These are phyloP conservation scores for Leccinum brunneo-olivaceum DNA, from an alignment of 1,284 basidiomycete species.

Conservation along the genomic window DNA sequence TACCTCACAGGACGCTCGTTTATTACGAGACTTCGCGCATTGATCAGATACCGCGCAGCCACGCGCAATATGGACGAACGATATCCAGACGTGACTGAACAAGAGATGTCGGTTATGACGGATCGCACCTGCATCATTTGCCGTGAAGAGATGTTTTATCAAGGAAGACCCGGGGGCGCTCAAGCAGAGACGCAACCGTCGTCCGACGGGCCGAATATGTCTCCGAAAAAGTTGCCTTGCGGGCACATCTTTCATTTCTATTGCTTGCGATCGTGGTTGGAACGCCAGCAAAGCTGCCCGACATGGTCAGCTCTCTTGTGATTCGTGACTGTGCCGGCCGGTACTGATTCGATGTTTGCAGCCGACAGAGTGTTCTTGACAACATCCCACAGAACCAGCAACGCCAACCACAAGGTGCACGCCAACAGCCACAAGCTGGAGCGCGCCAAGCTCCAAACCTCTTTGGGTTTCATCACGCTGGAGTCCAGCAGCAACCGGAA, in stretches of 20 bases:
- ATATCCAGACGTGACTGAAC: conserved; percentile 90
- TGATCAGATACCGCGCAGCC: conserved; percentile 88
- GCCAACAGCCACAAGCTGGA: conserved; percentile 32
- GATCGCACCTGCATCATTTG: conserved; percentile 98
- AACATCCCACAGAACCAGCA: conserved; percentile 30
- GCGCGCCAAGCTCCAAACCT: conserved; percentile 26
- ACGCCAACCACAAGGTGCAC: conserved; percentile 31
- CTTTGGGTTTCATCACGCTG: conserved; percentile 24
- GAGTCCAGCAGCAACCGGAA: conserved; percentile 26
- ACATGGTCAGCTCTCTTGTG: conserved; percentile 71
- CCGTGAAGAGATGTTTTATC: conserved; percentile 87
- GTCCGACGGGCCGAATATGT: conserved; percentile 80
- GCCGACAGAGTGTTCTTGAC: conserved; percentile 83
- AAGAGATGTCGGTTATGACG: conserved; percentile 73
- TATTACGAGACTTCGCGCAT: conserved; percentile 77
- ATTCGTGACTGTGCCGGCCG: conserved; percentile 3
- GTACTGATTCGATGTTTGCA: conserved; percentile 29
- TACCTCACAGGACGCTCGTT: conserved; percentile 93
- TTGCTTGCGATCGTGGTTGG: conserved; percentile 95
- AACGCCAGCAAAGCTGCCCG: conserved; percentile 92
- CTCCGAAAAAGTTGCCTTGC: conserved; percentile 93
- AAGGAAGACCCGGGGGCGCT: conserved; percentile 30
- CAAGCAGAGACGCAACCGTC: conserved; percentile 29
- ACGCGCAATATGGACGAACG: conserved; percentile 95
- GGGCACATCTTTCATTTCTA: conserved; percentile 99